phyloP scores from a whole-genome alignment of 495 filamentous ascomycete species.

The Hypoxylon perforatum region DNA sequence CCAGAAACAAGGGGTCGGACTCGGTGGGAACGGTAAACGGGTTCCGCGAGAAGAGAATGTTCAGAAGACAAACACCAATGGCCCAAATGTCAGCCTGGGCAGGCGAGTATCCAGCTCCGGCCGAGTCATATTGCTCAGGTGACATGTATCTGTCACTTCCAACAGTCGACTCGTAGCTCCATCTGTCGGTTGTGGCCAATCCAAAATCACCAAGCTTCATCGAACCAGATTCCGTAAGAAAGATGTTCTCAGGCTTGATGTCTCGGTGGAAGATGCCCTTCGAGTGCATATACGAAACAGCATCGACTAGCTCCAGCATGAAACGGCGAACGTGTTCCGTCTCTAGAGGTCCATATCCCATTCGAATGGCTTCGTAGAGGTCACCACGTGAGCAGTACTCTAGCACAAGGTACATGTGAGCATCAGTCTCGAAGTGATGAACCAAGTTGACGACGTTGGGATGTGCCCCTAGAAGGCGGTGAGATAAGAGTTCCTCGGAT shows the following conservation, averaged over 20 bases:
- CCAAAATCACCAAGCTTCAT: conserved; percentile 99
- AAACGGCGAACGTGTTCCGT: conserved; percentile 96
- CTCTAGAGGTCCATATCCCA: conserved; percentile 85
- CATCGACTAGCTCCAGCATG: conserved; percentile 93
- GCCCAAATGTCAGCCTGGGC: conserved; percentile 95
- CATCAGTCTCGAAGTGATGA: conserved; percentile 89
- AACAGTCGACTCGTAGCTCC: conserved; percentile 90
- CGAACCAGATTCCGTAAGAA: conserved; percentile 82
- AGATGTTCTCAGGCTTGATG: conserved; percentile 99
- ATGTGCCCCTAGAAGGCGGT: conserved; percentile 79
- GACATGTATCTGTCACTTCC: conserved; percentile 99
- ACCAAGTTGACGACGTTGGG: conserved; percentile 94
- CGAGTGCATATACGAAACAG: conserved; percentile 88
- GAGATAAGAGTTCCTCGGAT: conserved; percentile 88
- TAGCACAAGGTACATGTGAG: conserved; percentile 90
- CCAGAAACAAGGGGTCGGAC: conserved; percentile 87
- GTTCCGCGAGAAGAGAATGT: conserved; percentile 94
- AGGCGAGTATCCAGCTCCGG: conserved; percentile 86
- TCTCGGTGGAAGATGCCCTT: conserved; percentile 96
- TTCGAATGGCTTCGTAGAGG: conserved; percentile 95
- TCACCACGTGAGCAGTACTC: conserved; percentile 98
- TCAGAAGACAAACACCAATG: conserved; percentile 93
- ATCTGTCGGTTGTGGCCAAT: conserved; percentile 83
- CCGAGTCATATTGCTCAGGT: conserved; percentile 93
- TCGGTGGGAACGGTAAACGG: conserved; percentile 89